These are phyloP conservation scores for Fraxinus xanthoxyloides DNA, from an alignment of 305 asterid species.

Conservation along the genomic window DNA sequence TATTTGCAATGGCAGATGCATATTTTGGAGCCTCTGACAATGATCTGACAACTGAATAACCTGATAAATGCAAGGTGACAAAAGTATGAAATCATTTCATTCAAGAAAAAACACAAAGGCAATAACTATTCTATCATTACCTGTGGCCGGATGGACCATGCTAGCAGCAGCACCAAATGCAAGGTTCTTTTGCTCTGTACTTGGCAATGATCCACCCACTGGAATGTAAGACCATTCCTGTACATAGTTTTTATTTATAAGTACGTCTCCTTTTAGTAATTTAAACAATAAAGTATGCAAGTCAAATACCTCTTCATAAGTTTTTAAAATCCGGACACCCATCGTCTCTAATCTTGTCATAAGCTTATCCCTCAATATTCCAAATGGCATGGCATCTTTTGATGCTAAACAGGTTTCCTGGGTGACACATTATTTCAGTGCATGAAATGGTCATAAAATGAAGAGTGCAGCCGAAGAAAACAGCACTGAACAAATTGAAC, in stretches of 20 bases:
- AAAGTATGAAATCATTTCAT: not conserved
- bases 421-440: conserved; percentile 17
- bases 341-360: conserved; percentile 77
- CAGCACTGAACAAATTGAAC: conserved; percentile 30
- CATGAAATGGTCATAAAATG: not conserved
- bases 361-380: conserved; percentile 69
- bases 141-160: conserved; percentile 99
- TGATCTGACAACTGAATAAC: conserved; percentile 94
- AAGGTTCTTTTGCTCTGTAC: conserved; percentile 87
- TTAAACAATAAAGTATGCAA: not conserved
- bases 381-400: conserved; percentile 93
- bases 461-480: not conserved
- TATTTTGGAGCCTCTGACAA: conserved; percentile 95
- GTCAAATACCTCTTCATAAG: conserved; percentile 74
- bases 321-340: conserved; percentile 74
- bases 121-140: conserved; percentile 29
- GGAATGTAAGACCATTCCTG: conserved; percentile 99
- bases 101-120: not conserved
- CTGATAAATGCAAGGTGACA: conserved; percentile 32
- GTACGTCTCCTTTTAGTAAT: no score
- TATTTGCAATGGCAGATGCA: conserved; percentile 73
- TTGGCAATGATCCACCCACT: conserved; percentile 96
- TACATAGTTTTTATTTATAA: conserved; percentile 2
- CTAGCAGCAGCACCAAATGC: conserved; percentile 99
- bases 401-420: conserved; percentile 99